Evolutionary conservation across 202 grass and related monocot species (phyloP), one percentile per base, ranked within the genome.

Genomic region (Cymbopogon flexuosus): DNA sequence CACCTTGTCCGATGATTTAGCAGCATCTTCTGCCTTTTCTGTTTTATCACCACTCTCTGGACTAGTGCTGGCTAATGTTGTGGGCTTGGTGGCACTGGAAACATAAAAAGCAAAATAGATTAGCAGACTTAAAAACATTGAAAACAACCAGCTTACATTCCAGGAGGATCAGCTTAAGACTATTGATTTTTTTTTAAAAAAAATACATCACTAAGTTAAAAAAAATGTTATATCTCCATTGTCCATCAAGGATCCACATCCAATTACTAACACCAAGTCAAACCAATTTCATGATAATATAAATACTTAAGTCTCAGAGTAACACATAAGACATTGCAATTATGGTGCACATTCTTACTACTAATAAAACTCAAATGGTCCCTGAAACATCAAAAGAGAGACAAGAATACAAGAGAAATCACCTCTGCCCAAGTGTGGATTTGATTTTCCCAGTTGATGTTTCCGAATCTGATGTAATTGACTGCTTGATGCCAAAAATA

Each of bases 1-100:
- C 72, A 78, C 76, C 86, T 83, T 85, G 45, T 84, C 90, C 8
- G 70, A 84, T 70, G 81, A 84, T 82, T 94, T 88, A 39, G 18
- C 57, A n/a, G 5, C 30, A 7, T 79, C 52, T 82, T 78, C 79
- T 47, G 79, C 15, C 30, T 30, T 83, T 75, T 79, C 79, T 51
- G 69, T 83, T 56, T 79, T 66, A 75, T 74, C 68, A 70, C 42
- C 77, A 79, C 45, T 83, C 29, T 85, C 83, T 47, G 84, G 76
- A 83, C 52, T 80, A 77, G 74, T 62, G 27, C 27, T 59, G 35
- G 64, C 79, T 33, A 83, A 75, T 70, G 49, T 21, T 51, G 52
- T 39, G 10, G 54, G 83, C 73, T 83, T 79, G 35, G 35, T 68
- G 68, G 37, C 56, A 65, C 88, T 90, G 61, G 31, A 75, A 83